phyloP scores from a whole-genome alignment of 768 basidiomycete genomes.

The Rhodocollybia butyracea region DNA sequence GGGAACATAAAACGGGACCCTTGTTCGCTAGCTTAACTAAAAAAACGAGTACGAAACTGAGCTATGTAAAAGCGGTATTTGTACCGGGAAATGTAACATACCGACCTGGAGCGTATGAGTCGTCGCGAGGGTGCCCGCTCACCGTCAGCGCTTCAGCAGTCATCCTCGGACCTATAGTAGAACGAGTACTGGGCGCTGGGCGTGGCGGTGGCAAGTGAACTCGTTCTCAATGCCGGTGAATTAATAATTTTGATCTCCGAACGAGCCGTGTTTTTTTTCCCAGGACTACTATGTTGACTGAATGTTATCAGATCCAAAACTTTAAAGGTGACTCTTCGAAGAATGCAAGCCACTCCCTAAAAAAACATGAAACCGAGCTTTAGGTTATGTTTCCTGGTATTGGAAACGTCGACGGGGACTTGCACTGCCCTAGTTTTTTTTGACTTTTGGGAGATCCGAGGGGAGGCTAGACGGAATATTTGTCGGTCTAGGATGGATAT shows the following conservation, averaged over 20 bases:
- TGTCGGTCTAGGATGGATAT: not conserved
- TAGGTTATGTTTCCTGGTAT: not conserved
- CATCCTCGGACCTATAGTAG: too few species aligned
- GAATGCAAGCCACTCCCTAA: not conserved
- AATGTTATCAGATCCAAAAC: not conserved
- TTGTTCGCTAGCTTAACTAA: slow-evolving; percentile 5
- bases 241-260: slow-evolving; percentile 6
- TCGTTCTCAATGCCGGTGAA: too few species aligned
- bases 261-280: not conserved
- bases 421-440: not conserved
- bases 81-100: too few species aligned
- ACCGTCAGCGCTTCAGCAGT: too few species aligned
- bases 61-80: not conserved
- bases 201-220: not conserved
- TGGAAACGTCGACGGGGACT: not conserved
- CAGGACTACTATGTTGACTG: not conserved
- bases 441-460: slow-evolving; percentile 4
- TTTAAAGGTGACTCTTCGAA: not conserved
- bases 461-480: too few species aligned
- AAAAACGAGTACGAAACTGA: not conserved
- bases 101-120: too few species aligned
- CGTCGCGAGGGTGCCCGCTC: too few species aligned
- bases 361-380: not conserved
- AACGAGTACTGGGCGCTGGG: not conserved
- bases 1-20: not conserved